Conservation (phyloP, 2,329 filamentous ascomycete species). For the Trichocomaceae sp. region DNA sequence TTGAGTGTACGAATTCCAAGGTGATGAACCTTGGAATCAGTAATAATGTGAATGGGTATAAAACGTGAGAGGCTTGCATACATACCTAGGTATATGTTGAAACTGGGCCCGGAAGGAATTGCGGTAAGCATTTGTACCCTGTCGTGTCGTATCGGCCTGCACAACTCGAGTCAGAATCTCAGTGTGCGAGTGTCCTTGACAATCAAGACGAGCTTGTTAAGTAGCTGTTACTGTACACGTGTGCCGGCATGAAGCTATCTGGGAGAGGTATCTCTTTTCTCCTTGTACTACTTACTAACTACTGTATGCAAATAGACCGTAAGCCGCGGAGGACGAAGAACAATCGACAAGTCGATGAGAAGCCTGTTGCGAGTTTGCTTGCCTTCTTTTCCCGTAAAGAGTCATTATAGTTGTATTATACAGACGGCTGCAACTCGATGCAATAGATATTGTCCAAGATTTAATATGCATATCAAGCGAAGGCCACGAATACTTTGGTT, state of each 20-base stretch:
- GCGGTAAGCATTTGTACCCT: background rate
- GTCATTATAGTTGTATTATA: background rate
- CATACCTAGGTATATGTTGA: too few relatives aligned
- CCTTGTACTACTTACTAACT: background rate
- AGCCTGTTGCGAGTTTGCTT: background rate
- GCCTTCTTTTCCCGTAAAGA: background rate
- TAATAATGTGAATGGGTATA: too few relatives aligned
- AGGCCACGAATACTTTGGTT: background rate
- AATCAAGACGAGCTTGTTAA: background rate
- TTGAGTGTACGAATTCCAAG: background rate
- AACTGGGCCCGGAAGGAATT: background rate
- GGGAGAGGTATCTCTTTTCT: background rate
- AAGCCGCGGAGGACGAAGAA: background rate
- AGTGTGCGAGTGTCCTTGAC: background rate
- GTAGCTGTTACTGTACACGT: background rate
- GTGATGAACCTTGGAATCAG: too few relatives aligned
- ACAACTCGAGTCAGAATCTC: background rate
- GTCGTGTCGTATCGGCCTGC: background rate
- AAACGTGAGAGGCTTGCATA: background rate
- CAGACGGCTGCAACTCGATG: background rate
- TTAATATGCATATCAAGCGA: background rate
- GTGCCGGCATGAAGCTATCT: background rate
- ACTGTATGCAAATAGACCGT: background rate
- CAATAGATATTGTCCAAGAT: background rate
- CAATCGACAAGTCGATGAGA: background rate